phyloP scores from a whole-genome alignment of 2,329 filamentous ascomycete species.

The Colletotrichum spinosum region DNA sequence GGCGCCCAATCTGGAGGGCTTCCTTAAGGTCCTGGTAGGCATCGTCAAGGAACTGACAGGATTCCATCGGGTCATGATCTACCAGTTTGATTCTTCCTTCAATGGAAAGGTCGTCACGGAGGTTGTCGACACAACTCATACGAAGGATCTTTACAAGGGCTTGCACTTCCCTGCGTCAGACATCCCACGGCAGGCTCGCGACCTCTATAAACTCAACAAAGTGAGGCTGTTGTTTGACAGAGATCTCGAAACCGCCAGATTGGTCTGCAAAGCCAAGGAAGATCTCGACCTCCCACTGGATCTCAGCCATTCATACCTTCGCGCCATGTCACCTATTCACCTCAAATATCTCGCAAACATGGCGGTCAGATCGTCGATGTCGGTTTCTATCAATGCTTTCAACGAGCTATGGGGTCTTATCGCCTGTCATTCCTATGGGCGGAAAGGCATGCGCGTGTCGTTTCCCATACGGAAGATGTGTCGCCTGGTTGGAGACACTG shows the following conservation, averaged over 20 bases:
- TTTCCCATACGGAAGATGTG: conserved; percentile 96
- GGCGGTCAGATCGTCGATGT: conserved; percentile 95
- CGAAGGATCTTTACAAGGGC: conserved; percentile 87
- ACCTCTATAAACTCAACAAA: conserved; percentile 92
- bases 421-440: conserved; percentile 84
- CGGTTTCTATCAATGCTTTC: conserved; percentile 90
- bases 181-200: conserved; percentile 85
- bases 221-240: conserved; percentile 89
- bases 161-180: conserved; percentile 90
- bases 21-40: conserved; percentile 85
- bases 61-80: conserved; percentile 93
- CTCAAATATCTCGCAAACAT: conserved; percentile 90
- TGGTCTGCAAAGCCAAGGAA: conserved; percentile 82
- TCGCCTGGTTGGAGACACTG: conserved; percentile 85
- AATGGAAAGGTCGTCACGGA: conserved; percentile 92
- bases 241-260: conserved; percentile 80
- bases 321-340: conserved; percentile 92
- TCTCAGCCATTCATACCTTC: conserved; percentile 85
- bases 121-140: conserved; percentile 82
- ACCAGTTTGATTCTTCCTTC: conserved; percentile 86
- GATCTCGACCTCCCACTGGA: conserved; percentile 82
- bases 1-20: conserved; percentile 75
- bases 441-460: conserved; percentile 85
- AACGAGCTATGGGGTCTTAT: conserved; percentile 89
- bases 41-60: conserved; percentile 91